phyloP scores from a whole-genome alignment of 257 asterid species.

The Oldenlandia corymbosa region DNA sequence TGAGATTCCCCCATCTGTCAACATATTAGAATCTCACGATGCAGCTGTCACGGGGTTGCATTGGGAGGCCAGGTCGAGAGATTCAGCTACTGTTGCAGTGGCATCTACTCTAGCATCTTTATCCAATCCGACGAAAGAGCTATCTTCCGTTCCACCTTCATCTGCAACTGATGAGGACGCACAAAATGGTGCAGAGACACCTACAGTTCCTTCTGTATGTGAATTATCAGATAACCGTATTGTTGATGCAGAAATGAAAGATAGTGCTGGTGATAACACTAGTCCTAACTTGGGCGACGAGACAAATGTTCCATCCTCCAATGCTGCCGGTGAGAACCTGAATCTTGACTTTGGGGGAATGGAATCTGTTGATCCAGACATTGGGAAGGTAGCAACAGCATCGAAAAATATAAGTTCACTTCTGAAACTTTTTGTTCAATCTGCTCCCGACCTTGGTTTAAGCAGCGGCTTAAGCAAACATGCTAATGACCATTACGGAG shows the following conservation, averaged over 20 bases:
- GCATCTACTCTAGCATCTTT: constrained; percentile 72
- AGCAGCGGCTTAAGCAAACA: constrained; percentile 46
- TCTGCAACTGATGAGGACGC: constrained; percentile 44
- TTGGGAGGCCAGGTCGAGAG: constrained; percentile 64
- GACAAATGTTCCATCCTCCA: constrained; percentile 38
- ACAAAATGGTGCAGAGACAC: constrained; percentile 44
- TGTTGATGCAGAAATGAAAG: constrained; percentile 52
- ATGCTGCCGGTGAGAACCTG: constrained; percentile 36
- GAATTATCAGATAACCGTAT: constrained; percentile 46
- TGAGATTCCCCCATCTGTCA: constrained; percentile 47
- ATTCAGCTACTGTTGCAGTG: constrained; percentile 67
- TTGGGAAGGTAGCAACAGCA: constrained; percentile 42
- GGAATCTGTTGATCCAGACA: constrained; percentile 39
- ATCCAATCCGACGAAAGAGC: constrained; percentile 50
- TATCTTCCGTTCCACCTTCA: constrained; percentile 54
- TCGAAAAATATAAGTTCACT: constrained; percentile 50
- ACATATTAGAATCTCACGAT: constrained; percentile 62
- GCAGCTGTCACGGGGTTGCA: constrained; percentile 63
- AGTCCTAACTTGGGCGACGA: constrained; percentile 38
- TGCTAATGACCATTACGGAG: constrained; percentile 50
- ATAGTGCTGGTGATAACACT: constrained; percentile 43
- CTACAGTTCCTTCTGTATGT: constrained; percentile 57
- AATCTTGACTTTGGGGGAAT: constrained; percentile 22
- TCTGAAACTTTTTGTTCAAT: constrained; percentile 42
- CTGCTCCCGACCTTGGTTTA: constrained; percentile 47